phyloP scores from a whole-genome alignment of 768 basidiomycete species.

The Lactifluus hygrophoroides region DNA sequence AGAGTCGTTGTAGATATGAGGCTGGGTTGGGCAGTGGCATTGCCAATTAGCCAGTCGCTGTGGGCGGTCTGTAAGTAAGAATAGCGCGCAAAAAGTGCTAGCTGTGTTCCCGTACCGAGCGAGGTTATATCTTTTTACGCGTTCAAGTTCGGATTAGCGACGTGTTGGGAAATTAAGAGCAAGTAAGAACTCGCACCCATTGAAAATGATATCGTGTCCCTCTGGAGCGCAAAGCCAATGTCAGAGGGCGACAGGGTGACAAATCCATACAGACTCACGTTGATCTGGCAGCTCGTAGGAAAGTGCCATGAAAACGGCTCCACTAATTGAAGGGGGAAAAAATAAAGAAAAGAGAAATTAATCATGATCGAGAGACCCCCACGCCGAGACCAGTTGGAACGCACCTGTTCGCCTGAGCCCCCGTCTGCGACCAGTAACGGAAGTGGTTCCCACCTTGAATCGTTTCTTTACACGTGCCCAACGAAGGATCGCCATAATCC shows the following conservation, averaged over 20 bases:
- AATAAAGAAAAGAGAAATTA: background rate
- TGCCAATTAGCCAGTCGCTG: constrained; percentile 84
- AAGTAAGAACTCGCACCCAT: constrained; percentile 42
- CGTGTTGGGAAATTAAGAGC: background rate
- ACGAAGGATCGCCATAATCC: constrained; percentile 68
- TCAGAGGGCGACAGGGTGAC: background rate
- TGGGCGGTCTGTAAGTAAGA: background rate
- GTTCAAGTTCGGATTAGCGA: constrained; percentile 1
- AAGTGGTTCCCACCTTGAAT: constrained; percentile 83
- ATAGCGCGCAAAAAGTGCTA: background rate
- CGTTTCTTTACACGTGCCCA: constrained; percentile 85
- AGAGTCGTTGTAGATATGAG: constrained; percentile 39
- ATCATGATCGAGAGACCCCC: background rate
- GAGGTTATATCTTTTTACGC: constrained; percentile 51
- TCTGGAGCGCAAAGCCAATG: constrained; percentile 28
- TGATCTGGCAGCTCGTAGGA: constrained; percentile 66
- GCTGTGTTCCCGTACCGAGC: constrained; percentile 42
- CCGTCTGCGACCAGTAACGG: constrained; percentile 83
- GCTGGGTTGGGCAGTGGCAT: constrained; percentile 48
- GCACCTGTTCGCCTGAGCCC: constrained; percentile 48
- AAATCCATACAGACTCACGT: constrained; percentile 31
- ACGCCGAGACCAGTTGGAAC: constrained; percentile 15
- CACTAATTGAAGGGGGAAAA: constrained; percentile 31
- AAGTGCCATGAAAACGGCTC: constrained; percentile 66
- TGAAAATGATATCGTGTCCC: constrained; percentile 59